phyloP scores from a whole-genome alignment of 2,329 filamentous ascomycete species.

The Arachnomyces sp. region DNA sequence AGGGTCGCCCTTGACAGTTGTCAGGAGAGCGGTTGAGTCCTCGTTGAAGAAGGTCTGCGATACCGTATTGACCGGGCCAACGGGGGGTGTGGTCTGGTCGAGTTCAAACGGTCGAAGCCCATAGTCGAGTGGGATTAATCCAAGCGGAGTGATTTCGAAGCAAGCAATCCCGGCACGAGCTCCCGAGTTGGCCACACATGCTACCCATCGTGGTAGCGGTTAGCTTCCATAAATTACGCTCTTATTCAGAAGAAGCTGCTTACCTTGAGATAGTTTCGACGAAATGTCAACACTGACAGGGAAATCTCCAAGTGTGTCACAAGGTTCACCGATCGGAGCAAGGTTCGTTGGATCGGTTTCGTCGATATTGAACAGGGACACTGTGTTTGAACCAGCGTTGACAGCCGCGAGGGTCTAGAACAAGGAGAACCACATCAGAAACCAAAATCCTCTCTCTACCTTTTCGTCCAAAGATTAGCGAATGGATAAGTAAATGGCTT shows the following conservation, averaged over 20 bases:
- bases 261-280: too few relatives aligned
- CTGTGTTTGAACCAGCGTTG: conserved; percentile 33
- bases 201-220: conserved; percentile 11
- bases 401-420: conserved; percentile 18
- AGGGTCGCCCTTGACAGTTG: conserved; percentile 56
- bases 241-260: conserved; percentile 22
- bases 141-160: conserved; percentile 21
- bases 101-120: conserved; percentile 38
- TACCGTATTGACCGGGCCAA: conserved; percentile 51
- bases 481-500: conserved; percentile 13
- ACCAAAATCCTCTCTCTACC: background rate
- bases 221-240: too few relatives aligned
- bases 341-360: conserved; percentile 23
- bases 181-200: conserved; percentile 32
- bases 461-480: background rate
- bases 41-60: conserved; percentile 54
- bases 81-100: conserved; percentile 51
- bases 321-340: conserved; percentile 24
- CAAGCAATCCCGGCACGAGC: conserved; percentile 31
- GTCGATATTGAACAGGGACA: conserved; percentile 31
- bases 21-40: conserved; percentile 46
- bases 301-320: conserved; percentile 29
- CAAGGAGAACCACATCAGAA: background rate
- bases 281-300: conserved; percentile 26
- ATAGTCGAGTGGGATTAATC: conserved; percentile 26